Evolutionary conservation across 768 basidiomycete genomes (phyloP).

Genomic region (Amanita brunnescens): DNA sequence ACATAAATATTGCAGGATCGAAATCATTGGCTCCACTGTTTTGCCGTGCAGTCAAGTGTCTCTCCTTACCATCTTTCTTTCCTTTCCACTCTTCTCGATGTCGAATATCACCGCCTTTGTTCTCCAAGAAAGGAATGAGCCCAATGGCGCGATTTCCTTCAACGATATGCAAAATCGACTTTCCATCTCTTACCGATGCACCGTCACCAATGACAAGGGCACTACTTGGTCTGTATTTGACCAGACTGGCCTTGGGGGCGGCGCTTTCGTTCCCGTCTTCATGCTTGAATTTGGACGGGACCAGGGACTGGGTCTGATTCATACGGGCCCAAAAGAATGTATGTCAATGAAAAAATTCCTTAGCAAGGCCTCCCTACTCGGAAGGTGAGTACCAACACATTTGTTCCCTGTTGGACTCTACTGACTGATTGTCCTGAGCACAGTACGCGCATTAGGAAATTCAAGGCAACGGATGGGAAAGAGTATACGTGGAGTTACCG

Average conservation of each 20-base stretch:
- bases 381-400: slow-evolving; percentile 22
- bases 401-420: background rate
- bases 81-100: slow-evolving; percentile 18
- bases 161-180: slow-evolving; percentile 57
- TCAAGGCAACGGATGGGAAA: slow-evolving; percentile 49
- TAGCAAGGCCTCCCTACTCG: slow-evolving; percentile 31
- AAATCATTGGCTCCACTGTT: slow-evolving; percentile 4
- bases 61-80: background rate
- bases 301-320: slow-evolving; percentile 44
- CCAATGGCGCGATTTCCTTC: slow-evolving; percentile 46
- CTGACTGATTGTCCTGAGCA: background rate
- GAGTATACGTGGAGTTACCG: slow-evolving; percentile 55
- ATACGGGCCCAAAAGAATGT: slow-evolving; percentile 25
- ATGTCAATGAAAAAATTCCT: slow-evolving; percentile 49
- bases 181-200: slow-evolving; percentile 40
- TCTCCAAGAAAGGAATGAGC: slow-evolving; percentile 56
- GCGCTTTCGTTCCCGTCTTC: slow-evolving; percentile 27
- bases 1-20: background rate
- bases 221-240: slow-evolving; percentile 49
- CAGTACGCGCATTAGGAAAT: slow-evolving; percentile 41
- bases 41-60: background rate
- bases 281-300: slow-evolving; percentile 43
- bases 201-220: slow-evolving; percentile 30
- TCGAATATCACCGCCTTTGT: slow-evolving; percentile 51
- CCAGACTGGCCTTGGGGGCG: slow-evolving; percentile 20